Percentiles rank a stretch among this genome's conserved stretches.
phyloP scores from a whole-genome alignment of 2,329 filamentous ascomycete genomes.

The Pestalotiopsis sp. region DNA sequence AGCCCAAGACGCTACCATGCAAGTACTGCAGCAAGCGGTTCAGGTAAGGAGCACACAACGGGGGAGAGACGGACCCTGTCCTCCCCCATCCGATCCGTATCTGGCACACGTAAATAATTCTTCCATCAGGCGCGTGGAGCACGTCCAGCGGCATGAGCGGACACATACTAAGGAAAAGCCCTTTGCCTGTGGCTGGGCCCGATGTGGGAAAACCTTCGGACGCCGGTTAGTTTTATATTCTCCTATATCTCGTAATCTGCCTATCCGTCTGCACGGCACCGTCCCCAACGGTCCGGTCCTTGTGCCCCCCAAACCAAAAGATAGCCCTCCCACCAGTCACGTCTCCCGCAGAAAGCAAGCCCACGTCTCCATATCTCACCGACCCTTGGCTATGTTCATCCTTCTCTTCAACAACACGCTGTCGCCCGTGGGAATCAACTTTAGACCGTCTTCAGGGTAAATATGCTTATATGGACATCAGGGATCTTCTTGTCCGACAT shows the following conservation, averaged over 20 bases:
- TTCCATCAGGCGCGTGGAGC: constrained; percentile 58
- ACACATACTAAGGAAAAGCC: constrained; percentile 68
- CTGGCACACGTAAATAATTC: constrained; percentile 40
- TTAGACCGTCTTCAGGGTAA: constrained; percentile 21
- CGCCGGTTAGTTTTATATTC: constrained; percentile 50
- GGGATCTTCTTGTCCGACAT: constrained; percentile 62
- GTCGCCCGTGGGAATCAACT: background rate
- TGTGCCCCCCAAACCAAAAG: background rate
- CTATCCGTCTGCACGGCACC: constrained; percentile 4
- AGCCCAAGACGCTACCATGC: constrained; percentile 63
- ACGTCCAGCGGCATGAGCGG: constrained; percentile 63
- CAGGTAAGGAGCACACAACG: constrained; percentile 44
- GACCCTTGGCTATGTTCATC: background rate
- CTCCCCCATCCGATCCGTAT: constrained; percentile 27
- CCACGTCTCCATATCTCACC: constrained; percentile 12
- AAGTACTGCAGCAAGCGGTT: constrained; percentile 64
- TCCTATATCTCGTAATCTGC: background rate
- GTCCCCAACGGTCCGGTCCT: background rate
- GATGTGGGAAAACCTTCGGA: constrained; percentile 63
- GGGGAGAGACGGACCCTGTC: constrained; percentile 17
- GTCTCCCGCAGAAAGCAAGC: constrained; percentile 1
- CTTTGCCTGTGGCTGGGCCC: constrained; percentile 58
- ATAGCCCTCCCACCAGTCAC: constrained; percentile 1
- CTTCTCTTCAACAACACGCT: background rate
- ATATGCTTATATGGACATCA: constrained; percentile 62